Evolutionary conservation across 1,284 basidiomycete genomes (phyloP).

Genomic region (Ganoderma boninense): DNA sequence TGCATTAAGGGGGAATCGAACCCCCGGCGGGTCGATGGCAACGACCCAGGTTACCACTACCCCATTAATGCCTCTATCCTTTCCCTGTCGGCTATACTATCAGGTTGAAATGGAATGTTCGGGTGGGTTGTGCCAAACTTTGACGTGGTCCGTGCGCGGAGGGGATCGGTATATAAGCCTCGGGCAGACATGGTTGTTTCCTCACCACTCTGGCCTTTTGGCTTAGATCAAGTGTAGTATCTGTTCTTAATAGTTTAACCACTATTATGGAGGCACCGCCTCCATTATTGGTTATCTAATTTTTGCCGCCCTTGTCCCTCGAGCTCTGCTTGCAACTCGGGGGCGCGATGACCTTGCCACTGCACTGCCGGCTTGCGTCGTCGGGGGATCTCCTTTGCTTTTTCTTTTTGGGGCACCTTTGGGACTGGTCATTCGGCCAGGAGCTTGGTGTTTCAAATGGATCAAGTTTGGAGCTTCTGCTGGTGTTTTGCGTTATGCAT

Average conservation of each 20-base stretch:
- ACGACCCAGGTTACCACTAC: slow-evolving; percentile 44
- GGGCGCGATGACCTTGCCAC: slow-evolving; percentile 36
- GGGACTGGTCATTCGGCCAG: slow-evolving; percentile 24
- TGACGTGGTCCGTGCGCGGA: slow-evolving; percentile 28
- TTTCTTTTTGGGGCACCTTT: slow-evolving; percentile 28
- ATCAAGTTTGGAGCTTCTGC: neutral
- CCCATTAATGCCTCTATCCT: slow-evolving; percentile 42
- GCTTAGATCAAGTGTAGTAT: slow-evolving; percentile 98
- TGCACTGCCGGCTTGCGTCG: slow-evolving; percentile 35
- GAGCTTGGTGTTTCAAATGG: slow-evolving; percentile 28
- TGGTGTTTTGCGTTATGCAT: neutral
- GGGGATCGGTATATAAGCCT: slow-evolving; percentile 12
- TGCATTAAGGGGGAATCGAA: slow-evolving; percentile 66
- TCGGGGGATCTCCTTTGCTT: slow-evolving; percentile 31
- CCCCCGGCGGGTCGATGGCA: slow-evolving; percentile 68
- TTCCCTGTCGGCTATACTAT: too few relatives aligned
- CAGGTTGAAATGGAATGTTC: too few relatives aligned
- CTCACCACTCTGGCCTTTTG: slow-evolving; percentile 91
- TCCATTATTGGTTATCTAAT: slow-evolving; percentile 42
- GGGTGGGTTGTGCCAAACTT: too few relatives aligned
- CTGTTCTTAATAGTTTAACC: slow-evolving; percentile 89
- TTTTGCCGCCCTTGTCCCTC: slow-evolving; percentile 34
- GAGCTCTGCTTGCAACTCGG: slow-evolving; percentile 37
- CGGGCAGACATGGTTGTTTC: slow-evolving; percentile 17
- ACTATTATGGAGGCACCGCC: slow-evolving; percentile 63